These are phyloP conservation scores for Venturiaceae sp. DNA, from an alignment of 2,329 filamentous ascomycete species.

Conservation along the genomic window DNA sequence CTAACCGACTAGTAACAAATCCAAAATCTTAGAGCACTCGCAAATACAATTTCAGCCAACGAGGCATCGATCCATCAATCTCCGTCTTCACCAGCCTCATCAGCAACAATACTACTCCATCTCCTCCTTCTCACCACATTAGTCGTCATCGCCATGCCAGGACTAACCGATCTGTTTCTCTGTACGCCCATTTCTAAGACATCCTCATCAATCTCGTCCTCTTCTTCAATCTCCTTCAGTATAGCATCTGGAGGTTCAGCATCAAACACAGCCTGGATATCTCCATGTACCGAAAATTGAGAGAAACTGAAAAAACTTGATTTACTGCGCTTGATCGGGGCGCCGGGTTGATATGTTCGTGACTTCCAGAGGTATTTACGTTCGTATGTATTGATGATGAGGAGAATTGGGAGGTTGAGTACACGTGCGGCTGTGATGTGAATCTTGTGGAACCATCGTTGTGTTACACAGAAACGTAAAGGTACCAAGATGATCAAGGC, in stretches of 20 bases:
- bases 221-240: conserved; percentile 36
- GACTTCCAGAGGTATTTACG: conserved; percentile 58
- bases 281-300: conserved; percentile 60
- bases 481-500: conserved; percentile 66
- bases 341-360: conserved; percentile 19
- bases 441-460: conserved; percentile 84
- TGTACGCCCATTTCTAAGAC: conserved; percentile 3
- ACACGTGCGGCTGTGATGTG: conserved; percentile 68
- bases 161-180: conserved; percentile 7
- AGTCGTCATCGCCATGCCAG: background rate
- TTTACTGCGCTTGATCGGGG: conserved; percentile 29
- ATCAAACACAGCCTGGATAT: conserved; percentile 65
- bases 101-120: background rate
- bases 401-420: conserved; percentile 65
- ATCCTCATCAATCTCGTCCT: conserved; percentile 37
- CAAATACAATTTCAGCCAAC: background rate
- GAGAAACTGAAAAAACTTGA: conserved; percentile 55
- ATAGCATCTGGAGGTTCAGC: conserved; percentile 53
- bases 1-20: too few relatives aligned
- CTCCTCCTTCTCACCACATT: background rate
- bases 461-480: conserved; percentile 66
- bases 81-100: background rate
- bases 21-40: too few relatives aligned
- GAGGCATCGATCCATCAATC: background rate
- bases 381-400: conserved; percentile 62